A percentile compares a stretch with the other conserved stretches of the same genome.
Conservation (phyloP, 2,329 filamentous ascomycete species). For the Pezicula radicicola region DNA sequence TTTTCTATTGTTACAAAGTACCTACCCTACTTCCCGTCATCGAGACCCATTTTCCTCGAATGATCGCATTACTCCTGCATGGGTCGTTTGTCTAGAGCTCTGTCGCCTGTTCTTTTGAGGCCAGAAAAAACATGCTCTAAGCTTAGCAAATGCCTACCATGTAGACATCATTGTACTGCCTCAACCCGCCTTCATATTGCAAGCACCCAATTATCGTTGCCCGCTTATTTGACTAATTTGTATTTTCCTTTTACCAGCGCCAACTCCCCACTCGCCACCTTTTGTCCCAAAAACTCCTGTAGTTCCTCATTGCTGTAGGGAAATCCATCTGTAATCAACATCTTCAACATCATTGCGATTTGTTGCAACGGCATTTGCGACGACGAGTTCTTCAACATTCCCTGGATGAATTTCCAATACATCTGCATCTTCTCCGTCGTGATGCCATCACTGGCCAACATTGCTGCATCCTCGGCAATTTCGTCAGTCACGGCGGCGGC, state of each 20-base stretch:
- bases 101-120: too few relatives aligned
- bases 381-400: slow-evolving; percentile 91
- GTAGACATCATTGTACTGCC: neutral
- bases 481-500: slow-evolving; percentile 10
- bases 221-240: slow-evolving; percentile 56
- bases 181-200: neutral
- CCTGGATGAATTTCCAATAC: slow-evolving; percentile 89
- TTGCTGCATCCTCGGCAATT: slow-evolving; percentile 19
- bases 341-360: slow-evolving; percentile 93
- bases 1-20: too few relatives aligned
- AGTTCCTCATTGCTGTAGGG: slow-evolving; percentile 88
- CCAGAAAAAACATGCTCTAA: too few relatives aligned
- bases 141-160: too few relatives aligned
- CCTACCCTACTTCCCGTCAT: too few relatives aligned
- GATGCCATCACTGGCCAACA: slow-evolving; percentile 47
- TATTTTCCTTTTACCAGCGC: slow-evolving; percentile 72
- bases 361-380: slow-evolving; percentile 73
- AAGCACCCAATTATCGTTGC: neutral
- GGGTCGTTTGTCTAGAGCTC: too few relatives aligned
- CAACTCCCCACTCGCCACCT: slow-evolving; percentile 70
- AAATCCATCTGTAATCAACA: slow-evolving; percentile 85
- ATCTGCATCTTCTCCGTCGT: slow-evolving; percentile 65
- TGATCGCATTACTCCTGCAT: too few relatives aligned
- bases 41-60: too few relatives aligned
- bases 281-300: slow-evolving; percentile 72